phyloP scores from a whole-genome alignment of 352 stramenopile species.

The Phytophthora foliorum region DNA sequence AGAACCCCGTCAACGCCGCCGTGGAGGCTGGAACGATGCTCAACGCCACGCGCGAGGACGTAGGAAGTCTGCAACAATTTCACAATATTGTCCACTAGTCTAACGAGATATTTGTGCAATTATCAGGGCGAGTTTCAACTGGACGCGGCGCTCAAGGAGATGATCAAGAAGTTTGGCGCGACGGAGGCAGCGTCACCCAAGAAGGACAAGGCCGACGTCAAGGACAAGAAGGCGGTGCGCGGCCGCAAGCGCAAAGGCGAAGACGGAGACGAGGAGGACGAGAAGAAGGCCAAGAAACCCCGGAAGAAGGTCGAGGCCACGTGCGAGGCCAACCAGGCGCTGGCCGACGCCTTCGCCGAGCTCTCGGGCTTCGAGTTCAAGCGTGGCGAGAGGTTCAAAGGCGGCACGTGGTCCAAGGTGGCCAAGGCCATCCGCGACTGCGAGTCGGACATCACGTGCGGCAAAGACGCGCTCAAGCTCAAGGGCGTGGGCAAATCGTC shows the following conservation, averaged over 20 bases:
- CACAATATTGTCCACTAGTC: neutral
- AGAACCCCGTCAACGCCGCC: constrained; percentile 84
- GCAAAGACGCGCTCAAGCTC: constrained; percentile 86
- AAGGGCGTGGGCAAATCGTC: constrained; percentile 89
- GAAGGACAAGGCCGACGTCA: constrained; percentile 39
- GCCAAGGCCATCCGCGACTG: constrained; percentile 84
- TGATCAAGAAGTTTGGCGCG: constrained; percentile 83
- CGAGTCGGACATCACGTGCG: constrained; percentile 67
- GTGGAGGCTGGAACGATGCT: constrained; percentile 88
- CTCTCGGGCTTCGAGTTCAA: constrained; percentile 92
- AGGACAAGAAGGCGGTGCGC: constrained; percentile 32
- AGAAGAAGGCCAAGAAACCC: constrained; percentile 61
- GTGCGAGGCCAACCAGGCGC: constrained; percentile 72
- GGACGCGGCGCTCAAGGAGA: constrained; percentile 78
- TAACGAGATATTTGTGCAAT: constrained; percentile 11
- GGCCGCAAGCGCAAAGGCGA: constrained; percentile 40
- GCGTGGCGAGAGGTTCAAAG: constrained; percentile 88
- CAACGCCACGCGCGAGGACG: constrained; percentile 83
- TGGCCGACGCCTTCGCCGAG: constrained; percentile 83
- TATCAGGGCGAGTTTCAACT: constrained; percentile 77
- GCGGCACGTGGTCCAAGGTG: constrained; percentile 89
- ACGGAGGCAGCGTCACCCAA: constrained; percentile 47
- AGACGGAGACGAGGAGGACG: constrained; percentile 47
- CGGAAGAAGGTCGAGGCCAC: constrained; percentile 66
- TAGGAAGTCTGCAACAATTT: constrained; percentile 25